phyloP scores from a whole-genome alignment of 148 eudicot genomes.

The Vaccinium darrowii region DNA sequence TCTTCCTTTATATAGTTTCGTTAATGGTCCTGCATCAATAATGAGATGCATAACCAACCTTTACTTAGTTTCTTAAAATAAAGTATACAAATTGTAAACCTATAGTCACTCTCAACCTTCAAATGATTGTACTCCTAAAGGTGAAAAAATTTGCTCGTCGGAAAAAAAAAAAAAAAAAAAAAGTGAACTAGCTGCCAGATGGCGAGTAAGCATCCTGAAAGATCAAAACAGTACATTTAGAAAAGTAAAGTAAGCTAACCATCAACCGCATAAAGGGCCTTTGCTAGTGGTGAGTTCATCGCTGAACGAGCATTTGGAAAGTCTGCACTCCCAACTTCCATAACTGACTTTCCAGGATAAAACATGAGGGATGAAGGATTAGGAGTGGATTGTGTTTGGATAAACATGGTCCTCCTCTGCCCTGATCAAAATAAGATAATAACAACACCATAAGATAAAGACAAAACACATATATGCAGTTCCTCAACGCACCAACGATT shows the following conservation, averaged over 20 bases:
- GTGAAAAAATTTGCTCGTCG: background rate
- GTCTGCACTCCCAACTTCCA: constrained; percentile 89
- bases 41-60: background rate
- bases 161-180: background rate
- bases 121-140: background rate
- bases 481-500: too few relatives aligned
- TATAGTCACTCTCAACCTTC: background rate
- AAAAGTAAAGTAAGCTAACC: constrained; percentile 41
- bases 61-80: background rate
- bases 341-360: constrained; percentile 82
- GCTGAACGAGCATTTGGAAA: constrained; percentile 93
- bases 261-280: constrained; percentile 67
- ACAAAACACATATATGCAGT: too few relatives aligned
- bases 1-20: too few relatives aligned
- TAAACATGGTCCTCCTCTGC: constrained; percentile 92
- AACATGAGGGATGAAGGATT: constrained; percentile 96
- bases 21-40: background rate
- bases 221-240: background rate
- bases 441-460: background rate
- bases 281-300: constrained; percentile 85
- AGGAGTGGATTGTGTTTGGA: constrained; percentile 91
- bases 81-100: background rate
- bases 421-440: constrained; percentile 37
- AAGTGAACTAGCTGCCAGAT: background rate
- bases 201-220: background rate